Percentiles rank a stretch among this genome's conserved stretches.
Conservation (phyloP, 2,329 filamentous ascomycete genomes). For the Dendrostoma leiphaemia region DNA sequence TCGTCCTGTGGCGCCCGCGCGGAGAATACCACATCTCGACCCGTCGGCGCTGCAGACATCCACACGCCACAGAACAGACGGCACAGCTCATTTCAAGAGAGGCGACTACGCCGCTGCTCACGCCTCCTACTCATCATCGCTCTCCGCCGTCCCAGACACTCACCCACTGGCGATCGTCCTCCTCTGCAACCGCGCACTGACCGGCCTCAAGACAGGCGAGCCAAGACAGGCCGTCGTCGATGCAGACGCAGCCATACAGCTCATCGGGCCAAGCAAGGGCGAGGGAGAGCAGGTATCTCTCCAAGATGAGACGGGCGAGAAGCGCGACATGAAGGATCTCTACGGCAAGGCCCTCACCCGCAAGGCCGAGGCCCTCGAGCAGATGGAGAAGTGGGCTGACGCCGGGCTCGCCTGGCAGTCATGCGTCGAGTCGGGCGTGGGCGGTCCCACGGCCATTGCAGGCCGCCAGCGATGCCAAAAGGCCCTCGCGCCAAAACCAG, state of each 20-base stretch:
- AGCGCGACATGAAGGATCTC: slow-evolving; percentile 87
- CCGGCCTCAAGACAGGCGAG: slow-evolving; percentile 86
- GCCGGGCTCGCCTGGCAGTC: slow-evolving; percentile 77
- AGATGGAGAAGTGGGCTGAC: slow-evolving; percentile 91
- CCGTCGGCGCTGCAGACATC: slow-evolving; percentile 70
- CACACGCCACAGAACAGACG: slow-evolving; percentile 73
- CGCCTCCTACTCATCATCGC: slow-evolving; percentile 73
- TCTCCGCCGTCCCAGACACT: slow-evolving; percentile 68
- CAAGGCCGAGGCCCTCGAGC: slow-evolving; percentile 92
- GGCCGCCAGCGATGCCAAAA: slow-evolving; percentile 88
- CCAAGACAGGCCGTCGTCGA: slow-evolving; percentile 84
- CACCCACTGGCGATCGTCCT: slow-evolving; percentile 89
- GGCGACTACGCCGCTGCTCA: slow-evolving; percentile 91
- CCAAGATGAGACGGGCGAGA: slow-evolving; percentile 54
- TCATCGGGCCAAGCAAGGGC: slow-evolving; percentile 79
- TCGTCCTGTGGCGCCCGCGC: slow-evolving; percentile 43
- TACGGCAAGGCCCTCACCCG: slow-evolving; percentile 91
- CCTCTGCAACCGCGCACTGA: slow-evolving; percentile 86
- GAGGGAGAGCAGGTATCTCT: slow-evolving; percentile 78
- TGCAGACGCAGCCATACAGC: slow-evolving; percentile 72
- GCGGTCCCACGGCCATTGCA: slow-evolving; percentile 79
- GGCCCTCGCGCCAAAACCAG: slow-evolving; percentile 71
- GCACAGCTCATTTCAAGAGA: slow-evolving; percentile 87
- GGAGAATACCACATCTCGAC: slow-evolving; percentile 66
- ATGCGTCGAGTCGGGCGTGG: slow-evolving; percentile 80